A percentile compares a stretch with the other conserved stretches of the same genome.
Evolutionary conservation across 1,139 yeast species (phyloP).

Genomic region (Protomyces macrosporus): DNA sequence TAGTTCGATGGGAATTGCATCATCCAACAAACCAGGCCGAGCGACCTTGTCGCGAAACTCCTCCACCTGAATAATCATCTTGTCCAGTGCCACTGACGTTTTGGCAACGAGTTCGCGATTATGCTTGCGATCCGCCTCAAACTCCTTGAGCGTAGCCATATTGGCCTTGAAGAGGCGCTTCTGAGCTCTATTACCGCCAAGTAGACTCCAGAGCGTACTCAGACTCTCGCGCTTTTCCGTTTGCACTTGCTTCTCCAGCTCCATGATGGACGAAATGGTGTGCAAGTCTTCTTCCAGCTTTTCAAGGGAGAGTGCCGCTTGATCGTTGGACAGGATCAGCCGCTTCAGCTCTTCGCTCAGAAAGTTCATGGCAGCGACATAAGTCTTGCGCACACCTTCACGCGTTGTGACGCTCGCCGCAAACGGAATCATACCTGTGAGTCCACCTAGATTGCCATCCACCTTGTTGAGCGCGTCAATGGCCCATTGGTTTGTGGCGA

Average conservation of each 20-base stretch:
- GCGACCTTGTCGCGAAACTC: slow-evolving; percentile 11
- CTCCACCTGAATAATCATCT: slow-evolving; percentile 24
- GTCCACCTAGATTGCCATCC: background rate
- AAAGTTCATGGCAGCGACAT: slow-evolving; percentile 19
- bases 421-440: slow-evolving; percentile 13
- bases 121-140: slow-evolving; percentile 4
- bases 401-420: slow-evolving; percentile 3
- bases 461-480: slow-evolving; percentile 6
- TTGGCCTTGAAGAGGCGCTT: slow-evolving; percentile 4
- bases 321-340: slow-evolving; percentile 5
- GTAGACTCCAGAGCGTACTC: slow-evolving; percentile 12
- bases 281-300: slow-evolving; percentile 11
- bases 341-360: slow-evolving; percentile 5
- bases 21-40: slow-evolving; percentile 9
- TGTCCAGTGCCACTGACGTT: slow-evolving; percentile 15
- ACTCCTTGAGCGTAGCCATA: slow-evolving; percentile 2
- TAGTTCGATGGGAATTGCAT: slow-evolving; percentile 14
- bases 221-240: slow-evolving; percentile 5
- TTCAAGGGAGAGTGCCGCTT: slow-evolving; percentile 3
- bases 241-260: slow-evolving; percentile 15
- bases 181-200: slow-evolving; percentile 11
- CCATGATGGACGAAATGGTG: slow-evolving; percentile 9
- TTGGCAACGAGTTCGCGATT: slow-evolving; percentile 15
- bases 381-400: slow-evolving; percentile 7
- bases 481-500: slow-evolving; percentile 24